Percentiles rank a stretch among this genome's conserved stretches.
Evolutionary conservation across 164 flowering plant species (phyloP).

Genomic region (Echeveria elegans): DNA sequence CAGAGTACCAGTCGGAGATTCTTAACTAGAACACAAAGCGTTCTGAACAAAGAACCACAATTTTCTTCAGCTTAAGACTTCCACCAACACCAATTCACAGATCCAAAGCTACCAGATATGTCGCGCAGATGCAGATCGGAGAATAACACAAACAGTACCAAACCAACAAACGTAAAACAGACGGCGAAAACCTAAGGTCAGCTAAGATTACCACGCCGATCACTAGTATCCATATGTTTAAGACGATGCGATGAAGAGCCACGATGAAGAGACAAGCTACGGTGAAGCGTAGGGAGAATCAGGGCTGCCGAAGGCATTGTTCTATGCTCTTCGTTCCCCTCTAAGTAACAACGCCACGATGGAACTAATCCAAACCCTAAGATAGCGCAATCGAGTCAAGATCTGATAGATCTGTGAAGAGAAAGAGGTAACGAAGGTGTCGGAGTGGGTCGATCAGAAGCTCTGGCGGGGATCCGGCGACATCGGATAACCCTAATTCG

Average conservation of each 20-base stretch:
- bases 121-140: background rate
- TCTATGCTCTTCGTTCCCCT: conserved; percentile 48
- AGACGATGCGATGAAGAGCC: conserved; percentile 70
- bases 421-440: background rate
- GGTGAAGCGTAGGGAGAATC: conserved; percentile 14
- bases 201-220: conserved; percentile 92
- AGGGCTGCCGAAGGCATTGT: conserved; percentile 62
- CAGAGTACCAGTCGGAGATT: background rate
- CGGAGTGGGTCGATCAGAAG: background rate
- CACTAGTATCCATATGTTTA: conserved; percentile 68
- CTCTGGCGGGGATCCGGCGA: background rate
- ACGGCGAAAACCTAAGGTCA: conserved; percentile 28
- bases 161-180: background rate
- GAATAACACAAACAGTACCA: background rate
- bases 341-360: background rate
- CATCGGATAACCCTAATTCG: conserved; percentile 1
- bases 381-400: background rate
- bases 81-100: background rate
- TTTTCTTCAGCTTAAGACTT: background rate
- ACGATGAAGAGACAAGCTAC: conserved; percentile 31
- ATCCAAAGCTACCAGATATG: background rate
- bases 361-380: conserved; percentile 3
- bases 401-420: background rate
- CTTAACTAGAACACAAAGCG: background rate
- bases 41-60: background rate